Evolutionary conservation across 2,329 filamentous ascomycete genomes (phyloP).

Genomic region (Colletotrichum sp.): DNA sequence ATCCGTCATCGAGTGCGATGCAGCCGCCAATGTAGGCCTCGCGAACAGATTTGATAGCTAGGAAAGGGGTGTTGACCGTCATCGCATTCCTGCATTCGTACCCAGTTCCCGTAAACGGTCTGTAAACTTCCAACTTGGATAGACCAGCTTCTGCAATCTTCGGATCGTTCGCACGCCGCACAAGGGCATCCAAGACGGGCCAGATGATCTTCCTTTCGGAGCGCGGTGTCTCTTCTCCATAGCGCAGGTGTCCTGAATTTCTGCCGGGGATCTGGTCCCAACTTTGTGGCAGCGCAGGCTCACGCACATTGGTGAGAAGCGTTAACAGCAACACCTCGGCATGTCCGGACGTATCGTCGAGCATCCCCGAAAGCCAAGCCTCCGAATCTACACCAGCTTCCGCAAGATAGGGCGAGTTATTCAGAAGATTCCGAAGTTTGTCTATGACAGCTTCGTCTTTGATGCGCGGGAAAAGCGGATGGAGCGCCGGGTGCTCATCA

Average conservation of each 20-base stretch:
- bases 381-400: not conserved
- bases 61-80: not conserved
- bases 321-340: not conserved
- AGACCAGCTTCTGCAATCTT: not conserved
- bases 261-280: not conserved
- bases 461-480: not conserved
- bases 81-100: not conserved
- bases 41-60: not conserved
- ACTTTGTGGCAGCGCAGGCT: not conserved
- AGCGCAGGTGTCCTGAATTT: not conserved
- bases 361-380: not conserved
- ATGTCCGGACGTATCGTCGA: not conserved
- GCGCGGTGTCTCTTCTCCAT: not conserved
- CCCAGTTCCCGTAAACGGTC: not conserved
- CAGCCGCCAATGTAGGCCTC: not conserved
- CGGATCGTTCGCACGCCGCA: not conserved
- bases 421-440: not conserved
- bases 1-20: not conserved
- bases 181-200: not conserved
- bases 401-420: not conserved
- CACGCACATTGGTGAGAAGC: not conserved
- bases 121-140: not conserved
- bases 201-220: not conserved
- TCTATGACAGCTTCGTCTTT: not conserved
- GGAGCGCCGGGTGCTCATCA: not conserved